These are phyloP conservation scores for Eucalyptus sp. DNA, from an alignment of 345 rosid species.

Conservation along the genomic window DNA sequence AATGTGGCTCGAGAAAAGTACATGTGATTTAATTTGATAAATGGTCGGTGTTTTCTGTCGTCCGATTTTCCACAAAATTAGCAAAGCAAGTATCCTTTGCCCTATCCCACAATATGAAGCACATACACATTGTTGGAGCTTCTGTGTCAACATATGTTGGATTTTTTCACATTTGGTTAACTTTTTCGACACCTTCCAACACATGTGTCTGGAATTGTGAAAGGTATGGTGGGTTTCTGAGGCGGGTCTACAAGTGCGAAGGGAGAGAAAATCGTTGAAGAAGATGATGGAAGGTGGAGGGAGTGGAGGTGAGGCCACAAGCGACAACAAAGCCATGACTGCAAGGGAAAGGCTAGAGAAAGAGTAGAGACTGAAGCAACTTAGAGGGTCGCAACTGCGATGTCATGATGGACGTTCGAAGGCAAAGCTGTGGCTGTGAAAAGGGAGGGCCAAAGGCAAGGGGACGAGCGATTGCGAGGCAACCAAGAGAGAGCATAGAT, in stretches of 20 bases:
- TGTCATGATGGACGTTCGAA: too few species aligned
- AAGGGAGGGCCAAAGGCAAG: too few species aligned
- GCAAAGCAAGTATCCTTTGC: neutral
- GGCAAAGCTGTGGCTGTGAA: rapidly evolving
- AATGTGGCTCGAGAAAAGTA: neutral
- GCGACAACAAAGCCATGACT: rapidly evolving
- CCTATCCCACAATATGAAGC: neutral
- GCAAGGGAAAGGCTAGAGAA: too few species aligned
- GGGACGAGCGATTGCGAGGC: too few species aligned
- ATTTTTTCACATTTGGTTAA: rapidly evolving
- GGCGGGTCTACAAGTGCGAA: too few species aligned
- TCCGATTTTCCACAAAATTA: neutral
- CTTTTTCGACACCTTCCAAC: rapidly evolving
- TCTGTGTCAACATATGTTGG: rapidly evolving
- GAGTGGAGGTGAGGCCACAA: too few species aligned
- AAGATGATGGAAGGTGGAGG: too few species aligned
- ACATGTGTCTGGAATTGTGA: too few species aligned
- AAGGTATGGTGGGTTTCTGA: too few species aligned
- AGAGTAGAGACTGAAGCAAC: too few species aligned
- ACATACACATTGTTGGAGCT: rapidly evolving
- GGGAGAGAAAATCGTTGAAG: too few species aligned
- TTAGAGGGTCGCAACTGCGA: rapidly evolving
- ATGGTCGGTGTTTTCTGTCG: neutral
- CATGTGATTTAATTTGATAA: neutral
- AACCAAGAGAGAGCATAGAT: too few species aligned